Base-by-base conservation (phyloP, 2,329 filamentous ascomycete genomes). In the Paecilomyces sp. region DNA sequence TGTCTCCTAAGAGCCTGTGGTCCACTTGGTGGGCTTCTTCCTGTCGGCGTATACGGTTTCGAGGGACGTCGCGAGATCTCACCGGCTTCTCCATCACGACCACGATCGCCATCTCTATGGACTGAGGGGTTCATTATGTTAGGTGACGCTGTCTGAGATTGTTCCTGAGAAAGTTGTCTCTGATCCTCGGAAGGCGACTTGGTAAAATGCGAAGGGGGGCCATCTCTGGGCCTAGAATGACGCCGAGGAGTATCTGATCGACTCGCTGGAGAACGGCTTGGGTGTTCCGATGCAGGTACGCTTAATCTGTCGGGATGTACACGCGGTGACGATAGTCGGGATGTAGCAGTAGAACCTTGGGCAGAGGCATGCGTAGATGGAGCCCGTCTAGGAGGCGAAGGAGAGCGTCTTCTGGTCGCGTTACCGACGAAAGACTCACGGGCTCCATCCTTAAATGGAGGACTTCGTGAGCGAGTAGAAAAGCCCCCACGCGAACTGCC, bases 281-380 rank as follows among this genome's bases (percentile, higher is more conserved):
- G 75, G 28, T 68, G 64, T 59, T 72, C 63, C 18, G 71, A 79
- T 67, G 41, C 18, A 47, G 41, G 18, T 47, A 47, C 41, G 55
- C 75, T 78, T 56, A 77, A 68, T 64, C 82, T 79, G 63, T 84
- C 85, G 15, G 80, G 79, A 65, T 85, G 83, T 13, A 82, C 72
- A 28, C 77, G 82, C 15, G 86, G 86, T 5, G 86, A 88, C 8
- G 86, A 86, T 55, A 84, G 79, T 59, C 84, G 81, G 24, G 85
- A 88, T 31, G 82, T 85, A 22, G 79, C 72, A 22, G 74, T 80
- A 8, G 85, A 87, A 47, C 80, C 82, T 59, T 80, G 74, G 24
- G 79, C 81, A 24, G 82, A 84, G 51, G 78, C 76, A 56, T 81
- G 79, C 47, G 78, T 79, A 34, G 80, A 80, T 22, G 77, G 70